Evolutionary conservation across 2,329 filamentous ascomycete species (phyloP), one percentile per base, ranked within the genome.

Genomic region (Sclerotinia subarctica): DNA sequence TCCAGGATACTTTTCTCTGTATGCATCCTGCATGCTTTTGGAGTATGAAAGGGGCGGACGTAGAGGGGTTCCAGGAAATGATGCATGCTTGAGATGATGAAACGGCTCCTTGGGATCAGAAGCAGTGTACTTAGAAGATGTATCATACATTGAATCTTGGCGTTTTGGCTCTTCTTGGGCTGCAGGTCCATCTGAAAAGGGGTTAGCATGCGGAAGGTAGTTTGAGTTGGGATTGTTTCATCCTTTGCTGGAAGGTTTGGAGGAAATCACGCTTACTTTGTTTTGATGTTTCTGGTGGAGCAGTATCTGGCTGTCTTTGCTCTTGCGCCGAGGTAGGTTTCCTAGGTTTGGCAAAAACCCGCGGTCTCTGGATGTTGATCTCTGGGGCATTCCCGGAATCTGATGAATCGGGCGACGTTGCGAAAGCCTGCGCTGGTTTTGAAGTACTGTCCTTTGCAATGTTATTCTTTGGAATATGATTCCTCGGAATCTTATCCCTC

Each of bases 111-210:
- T 54, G 32, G 38, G 26, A 44, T 67, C 29, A 54, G 58, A 52
- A 67, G 49, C 24, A 32, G 38, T 42, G 52, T 63, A 67, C 49
- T n/a, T 67, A 63, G 57, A 53, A 63, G 62, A 66, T 60, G 63
- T 70, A 58, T 68, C 75, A 73, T 76, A 77, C 75, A 76, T 77
- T 72, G 73, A 73, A 51, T 68, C 56, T 65, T 73, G 69, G 62
- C 64, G 57, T 72, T 73, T 42, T 54, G 54, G n/a, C 63, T 68
- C 58, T 47, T 64, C 57, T 52, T 24, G 66, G n/a, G 63, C 69
- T 67, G 53, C 70, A 67, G 69, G 70, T 68, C 70, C 71, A 73
- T 72, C 73, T 74, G 69, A 35, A 70, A 66, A 64, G 63, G 70
- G 67, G 68, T 63, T 62, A 63, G 73, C 69, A 70, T 69, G 66